These are phyloP conservation scores for Rutstroemia sydowiana DNA, from an alignment of 2,329 filamentous ascomycete genomes.

Conservation along the genomic window DNA sequence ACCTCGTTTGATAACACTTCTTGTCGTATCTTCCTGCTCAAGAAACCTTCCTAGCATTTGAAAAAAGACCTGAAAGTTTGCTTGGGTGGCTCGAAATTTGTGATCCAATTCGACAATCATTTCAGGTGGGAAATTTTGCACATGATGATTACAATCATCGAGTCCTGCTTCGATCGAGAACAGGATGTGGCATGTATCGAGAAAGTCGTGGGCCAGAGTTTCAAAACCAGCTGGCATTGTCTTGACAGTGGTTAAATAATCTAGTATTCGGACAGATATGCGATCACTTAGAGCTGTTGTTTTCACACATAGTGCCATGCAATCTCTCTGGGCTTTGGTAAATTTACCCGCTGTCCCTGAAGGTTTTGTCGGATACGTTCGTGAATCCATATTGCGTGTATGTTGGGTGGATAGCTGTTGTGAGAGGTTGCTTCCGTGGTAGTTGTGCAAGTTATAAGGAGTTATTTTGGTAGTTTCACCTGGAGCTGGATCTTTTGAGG, in stretches of 20 bases:
- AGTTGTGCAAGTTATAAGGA: neutral
- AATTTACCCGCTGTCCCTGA: neutral
- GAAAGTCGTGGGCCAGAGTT: conserved; percentile 55
- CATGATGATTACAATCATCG: conserved; percentile 42
- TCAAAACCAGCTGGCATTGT: conserved; percentile 48
- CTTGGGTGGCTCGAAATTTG: conserved; percentile 53
- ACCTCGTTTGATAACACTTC: conserved; percentile 37
- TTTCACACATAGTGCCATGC: conserved; percentile 46
- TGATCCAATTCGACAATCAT: conserved; percentile 56
- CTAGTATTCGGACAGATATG: conserved; percentile 57
- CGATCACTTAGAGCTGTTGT: conserved; percentile 54
- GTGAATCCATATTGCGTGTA: neutral
- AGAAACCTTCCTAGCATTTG: conserved; percentile 54
- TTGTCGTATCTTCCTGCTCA: neutral
- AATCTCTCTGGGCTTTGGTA: conserved; percentile 19
- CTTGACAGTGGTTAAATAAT: conserved; percentile 53
- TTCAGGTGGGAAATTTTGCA: conserved; percentile 49
- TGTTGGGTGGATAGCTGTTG: neutral
- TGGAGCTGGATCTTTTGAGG: neutral
- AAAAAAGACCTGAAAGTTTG: conserved; percentile 56
- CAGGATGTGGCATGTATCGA: conserved; percentile 58
- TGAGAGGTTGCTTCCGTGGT: neutral
- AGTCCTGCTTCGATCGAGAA: conserved; percentile 64
- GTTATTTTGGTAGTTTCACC: neutral
- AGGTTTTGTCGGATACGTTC: neutral